phyloP scores from a whole-genome alignment of 805 yeast species.

The Cyberlindnera lachancei region DNA sequence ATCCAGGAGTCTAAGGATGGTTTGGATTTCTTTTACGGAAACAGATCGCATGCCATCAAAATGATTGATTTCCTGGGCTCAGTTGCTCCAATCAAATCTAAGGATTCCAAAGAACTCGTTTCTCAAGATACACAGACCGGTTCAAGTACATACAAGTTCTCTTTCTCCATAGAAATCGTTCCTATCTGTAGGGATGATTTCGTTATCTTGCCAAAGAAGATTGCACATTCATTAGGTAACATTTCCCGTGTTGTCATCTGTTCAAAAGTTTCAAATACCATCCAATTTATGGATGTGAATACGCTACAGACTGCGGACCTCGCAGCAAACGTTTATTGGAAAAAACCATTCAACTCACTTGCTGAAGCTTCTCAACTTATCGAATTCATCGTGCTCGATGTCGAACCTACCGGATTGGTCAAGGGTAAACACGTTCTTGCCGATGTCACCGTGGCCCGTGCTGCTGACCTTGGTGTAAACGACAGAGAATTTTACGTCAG shows the following conservation, averaged over 20 bases:
- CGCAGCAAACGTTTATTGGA: constrained; percentile 68
- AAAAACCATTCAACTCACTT: constrained; percentile 70
- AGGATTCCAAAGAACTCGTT: constrained; percentile 85
- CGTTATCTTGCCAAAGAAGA: constrained; percentile 80
- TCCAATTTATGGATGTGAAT: constrained; percentile 83
- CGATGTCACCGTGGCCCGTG: constrained; percentile 85
- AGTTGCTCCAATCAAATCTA: constrained; percentile 77
- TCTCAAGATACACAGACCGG: constrained; percentile 92
- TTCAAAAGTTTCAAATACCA: constrained; percentile 69
- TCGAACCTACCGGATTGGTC: constrained; percentile 81
- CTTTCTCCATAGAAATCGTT: constrained; percentile 88
- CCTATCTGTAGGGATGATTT: constrained; percentile 97
- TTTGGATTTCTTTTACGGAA: constrained; percentile 84
- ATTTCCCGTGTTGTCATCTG: constrained; percentile 79
- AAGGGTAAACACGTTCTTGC: constrained; percentile 78
- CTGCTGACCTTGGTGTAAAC: constrained; percentile 80
- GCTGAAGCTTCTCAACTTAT: constrained; percentile 68
- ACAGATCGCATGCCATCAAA: constrained; percentile 84
- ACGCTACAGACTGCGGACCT: constrained; percentile 76
- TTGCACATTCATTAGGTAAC: constrained; percentile 79
- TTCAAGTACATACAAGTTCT: constrained; percentile 77
- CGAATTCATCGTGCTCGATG: constrained; percentile 88
- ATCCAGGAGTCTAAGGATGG: constrained; percentile 93
- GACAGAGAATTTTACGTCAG: constrained; percentile 78
- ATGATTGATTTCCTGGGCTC: constrained; percentile 86